phyloP scores from a whole-genome alignment of 2,329 filamentous ascomycete species.

The Colletotrichum coccodes region DNA sequence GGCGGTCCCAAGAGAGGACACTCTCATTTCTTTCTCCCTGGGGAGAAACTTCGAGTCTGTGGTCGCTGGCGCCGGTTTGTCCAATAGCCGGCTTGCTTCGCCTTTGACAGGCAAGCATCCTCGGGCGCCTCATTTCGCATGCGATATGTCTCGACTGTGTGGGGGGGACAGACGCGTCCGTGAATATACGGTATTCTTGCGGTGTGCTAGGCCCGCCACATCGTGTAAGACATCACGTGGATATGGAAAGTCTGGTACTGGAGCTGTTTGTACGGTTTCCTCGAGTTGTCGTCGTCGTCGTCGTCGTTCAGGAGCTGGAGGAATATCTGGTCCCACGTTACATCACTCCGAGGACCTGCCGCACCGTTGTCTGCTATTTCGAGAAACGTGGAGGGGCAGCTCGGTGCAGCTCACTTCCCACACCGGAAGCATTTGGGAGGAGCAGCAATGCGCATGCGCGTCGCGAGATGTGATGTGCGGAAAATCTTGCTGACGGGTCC shows the following conservation, averaged over 20 bases:
- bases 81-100: constrained; percentile 15
- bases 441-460: not conserved
- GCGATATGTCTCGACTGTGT: not conserved
- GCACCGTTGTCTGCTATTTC: not conserved
- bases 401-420: not conserved
- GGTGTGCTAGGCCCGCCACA: not conserved
- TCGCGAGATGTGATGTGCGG: not conserved
- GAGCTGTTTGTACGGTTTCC: not conserved
- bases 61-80: not conserved
- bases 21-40: not conserved
- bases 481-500: not conserved
- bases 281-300: not conserved
- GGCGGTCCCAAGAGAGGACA: not conserved
- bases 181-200: not conserved
- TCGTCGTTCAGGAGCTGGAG: not conserved
- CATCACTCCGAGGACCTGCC: not conserved
- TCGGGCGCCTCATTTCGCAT: not conserved
- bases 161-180: not conserved
- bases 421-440: not conserved
- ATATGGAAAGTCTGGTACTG: not conserved
- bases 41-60: not conserved
- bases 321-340: not conserved
- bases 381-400: not conserved
- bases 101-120: constrained; percentile 20
- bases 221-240: not conserved